phyloP scores from a whole-genome alignment of 495 filamentous ascomycete genomes.

The Tuber aestivum region DNA sequence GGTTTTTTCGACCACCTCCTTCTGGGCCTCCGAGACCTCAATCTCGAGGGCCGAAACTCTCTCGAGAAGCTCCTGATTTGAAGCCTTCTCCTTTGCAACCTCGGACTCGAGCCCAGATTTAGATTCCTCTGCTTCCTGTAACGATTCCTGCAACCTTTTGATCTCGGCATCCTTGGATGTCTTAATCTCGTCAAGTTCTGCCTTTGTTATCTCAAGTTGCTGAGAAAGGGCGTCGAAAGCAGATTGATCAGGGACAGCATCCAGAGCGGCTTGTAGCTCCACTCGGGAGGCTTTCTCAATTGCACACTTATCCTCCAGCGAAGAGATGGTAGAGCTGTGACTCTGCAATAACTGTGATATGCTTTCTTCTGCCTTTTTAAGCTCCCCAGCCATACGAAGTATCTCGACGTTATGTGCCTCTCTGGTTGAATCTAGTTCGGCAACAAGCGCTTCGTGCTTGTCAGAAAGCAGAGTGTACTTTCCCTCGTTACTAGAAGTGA shows the following conservation, averaged over 20 bases:
- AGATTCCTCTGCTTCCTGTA: slow-evolving; percentile 13
- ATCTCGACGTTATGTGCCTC: slow-evolving; percentile 32
- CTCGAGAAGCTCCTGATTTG: slow-evolving; percentile 27
- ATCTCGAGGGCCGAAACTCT: slow-evolving; percentile 26
- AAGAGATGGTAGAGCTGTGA: slow-evolving; percentile 18
- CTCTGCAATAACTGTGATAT: slow-evolving; percentile 25
- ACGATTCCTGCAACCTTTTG: slow-evolving; percentile 18
- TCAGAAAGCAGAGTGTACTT: slow-evolving; percentile 38
- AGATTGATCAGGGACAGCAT: slow-evolving; percentile 17
- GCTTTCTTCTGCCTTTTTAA: slow-evolving; percentile 29
- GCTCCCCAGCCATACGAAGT: slow-evolving; percentile 23
- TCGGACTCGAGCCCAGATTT: slow-evolving; percentile 17
- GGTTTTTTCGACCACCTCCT: slow-evolving; percentile 24
- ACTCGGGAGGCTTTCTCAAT: slow-evolving; percentile 23
- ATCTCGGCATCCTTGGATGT: slow-evolving; percentile 14
- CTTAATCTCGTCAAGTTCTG: slow-evolving; percentile 18
- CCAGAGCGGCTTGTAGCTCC: slow-evolving; percentile 28
- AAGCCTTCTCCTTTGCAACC: slow-evolving; percentile 17
- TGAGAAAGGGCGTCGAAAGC: slow-evolving; percentile 11
- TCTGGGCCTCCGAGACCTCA: slow-evolving; percentile 23
- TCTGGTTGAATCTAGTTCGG: slow-evolving; percentile 18
- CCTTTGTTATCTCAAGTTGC: slow-evolving; percentile 23
- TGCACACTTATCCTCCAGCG: slow-evolving; percentile 27
- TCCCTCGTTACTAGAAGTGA: slow-evolving; percentile 29
- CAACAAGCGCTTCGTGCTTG: slow-evolving; percentile 28